phyloP scores from a whole-genome alignment of 805 yeast genomes.

The Monosporozyma servazzii region DNA sequence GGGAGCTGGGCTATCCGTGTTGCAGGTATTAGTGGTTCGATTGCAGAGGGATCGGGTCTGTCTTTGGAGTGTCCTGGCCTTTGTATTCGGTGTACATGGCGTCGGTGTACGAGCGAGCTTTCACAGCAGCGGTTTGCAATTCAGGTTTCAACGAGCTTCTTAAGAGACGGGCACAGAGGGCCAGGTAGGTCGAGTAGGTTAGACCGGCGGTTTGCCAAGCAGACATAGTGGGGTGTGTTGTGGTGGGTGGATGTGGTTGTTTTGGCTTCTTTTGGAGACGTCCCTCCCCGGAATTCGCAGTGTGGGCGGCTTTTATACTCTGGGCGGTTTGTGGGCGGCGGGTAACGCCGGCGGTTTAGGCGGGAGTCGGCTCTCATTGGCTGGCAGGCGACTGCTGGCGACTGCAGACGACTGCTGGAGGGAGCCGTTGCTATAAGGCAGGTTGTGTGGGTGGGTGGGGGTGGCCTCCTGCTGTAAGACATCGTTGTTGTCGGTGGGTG shows the following conservation, averaged over 20 bases:
- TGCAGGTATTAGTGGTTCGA: constrained; percentile 6
- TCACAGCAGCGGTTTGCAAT: constrained; percentile 56
- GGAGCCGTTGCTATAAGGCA: no score
- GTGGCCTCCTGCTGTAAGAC: no score
- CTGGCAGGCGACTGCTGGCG: neutral
- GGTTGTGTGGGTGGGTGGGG: no score
- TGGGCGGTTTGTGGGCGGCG: neutral
- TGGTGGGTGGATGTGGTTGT: neutral
- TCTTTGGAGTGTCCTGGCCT: constrained; percentile 51
- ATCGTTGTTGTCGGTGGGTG: no score
- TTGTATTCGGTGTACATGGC: constrained; percentile 56
- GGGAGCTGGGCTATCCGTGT: no score
- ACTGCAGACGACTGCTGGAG: no score
- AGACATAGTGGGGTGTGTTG: constrained; percentile 2
- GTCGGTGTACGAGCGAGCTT: constrained; percentile 66
- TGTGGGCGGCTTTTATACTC: neutral
- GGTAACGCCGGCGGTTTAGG: neutral
- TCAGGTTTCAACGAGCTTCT: constrained; percentile 87
- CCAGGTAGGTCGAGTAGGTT: constrained; percentile 76
- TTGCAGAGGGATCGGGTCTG: constrained; percentile 31
- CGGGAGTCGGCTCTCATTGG: neutral
- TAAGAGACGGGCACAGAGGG: constrained; percentile 82
- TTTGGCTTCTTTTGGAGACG: neutral
- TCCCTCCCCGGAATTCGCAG: no score
- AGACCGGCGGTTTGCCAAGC: constrained; percentile 61